Base-by-base conservation (phyloP, 148 eudicot genomes). In the Spergularia marina region DNA sequence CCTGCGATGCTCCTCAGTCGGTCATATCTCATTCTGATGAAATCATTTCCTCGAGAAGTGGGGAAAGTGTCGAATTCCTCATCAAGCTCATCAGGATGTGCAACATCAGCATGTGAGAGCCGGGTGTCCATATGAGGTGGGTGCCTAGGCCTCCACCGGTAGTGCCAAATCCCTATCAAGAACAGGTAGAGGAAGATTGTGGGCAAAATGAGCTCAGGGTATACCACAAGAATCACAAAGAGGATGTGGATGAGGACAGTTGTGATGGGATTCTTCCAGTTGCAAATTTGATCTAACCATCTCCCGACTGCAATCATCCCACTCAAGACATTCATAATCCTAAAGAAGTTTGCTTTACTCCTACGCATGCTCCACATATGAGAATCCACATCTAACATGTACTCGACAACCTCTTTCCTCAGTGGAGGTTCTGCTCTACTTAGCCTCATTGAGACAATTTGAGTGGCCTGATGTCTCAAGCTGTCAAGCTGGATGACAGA, bases 291-390 rank as follows among this genome's bases (percentile, higher is more conserved):
- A 73, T 87, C 86, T 8, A 88, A 85, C 95, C 91, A 90, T 80
- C 80, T 85, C n/a, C 83, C 82, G 12, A 85, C 80, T 0, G 84
- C 89, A 14, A 85, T 70, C 68, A 88, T 51, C 20, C 89, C 87
- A 74, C 88, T 74, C 8, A 88, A 44, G 55, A 87, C 82, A 66
- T 78, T 86, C 89, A 84, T 88, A 18, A 88, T 81, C 57, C 92
- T 69, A 65, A 81, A 82, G 72, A 88, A 90, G 71, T 90, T 88
- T 4, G 95, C 91, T 77, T 90, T 90, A 76, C 90, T 86, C 78
- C 85, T 85, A 68, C 95, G 82, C 79, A 88, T 78, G 36, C 91
- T 88, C 91, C 91, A 90, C 53, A 90, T 85, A 57, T 88, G 90
- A 2, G 82, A 76, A n/a, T 87, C 90, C 21, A 90, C 83, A 64